Percentiles rank a stretch among this genome's conserved stretches.
Conservation (phyloP, 2,329 filamentous ascomycete genomes). For the Cadophora sp. region DNA sequence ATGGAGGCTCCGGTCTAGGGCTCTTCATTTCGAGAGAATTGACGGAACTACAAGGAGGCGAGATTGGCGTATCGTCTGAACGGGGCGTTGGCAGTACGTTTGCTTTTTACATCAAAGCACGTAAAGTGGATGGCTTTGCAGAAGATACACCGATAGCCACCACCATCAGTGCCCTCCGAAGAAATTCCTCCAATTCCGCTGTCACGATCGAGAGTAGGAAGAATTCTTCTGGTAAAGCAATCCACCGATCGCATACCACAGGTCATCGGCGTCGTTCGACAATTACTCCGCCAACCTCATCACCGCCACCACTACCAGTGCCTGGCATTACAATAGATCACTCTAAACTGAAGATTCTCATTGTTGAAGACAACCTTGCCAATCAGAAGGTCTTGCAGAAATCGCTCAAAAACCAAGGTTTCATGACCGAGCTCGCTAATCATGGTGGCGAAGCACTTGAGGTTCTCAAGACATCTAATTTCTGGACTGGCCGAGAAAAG, state of each 20-base stretch:
- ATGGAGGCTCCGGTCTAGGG: constrained; percentile 80
- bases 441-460: constrained; percentile 69
- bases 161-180: constrained; percentile 29
- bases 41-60: constrained; percentile 80
- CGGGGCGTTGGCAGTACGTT: constrained; percentile 75
- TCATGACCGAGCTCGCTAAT: constrained; percentile 67
- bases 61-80: constrained; percentile 76
- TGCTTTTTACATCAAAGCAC: constrained; percentile 67
- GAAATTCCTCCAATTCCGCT: constrained; percentile 30
- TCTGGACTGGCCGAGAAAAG: constrained; percentile 54
- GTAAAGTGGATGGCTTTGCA: constrained; percentile 29
- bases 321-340: constrained; percentile 28
- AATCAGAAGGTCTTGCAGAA: constrained; percentile 70
- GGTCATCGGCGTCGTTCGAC: constrained; percentile 19
- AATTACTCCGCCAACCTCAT: constrained; percentile 10
- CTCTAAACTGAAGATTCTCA: constrained; percentile 57
- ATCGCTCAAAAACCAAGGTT: constrained; percentile 65
- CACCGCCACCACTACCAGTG: constrained; percentile 16
- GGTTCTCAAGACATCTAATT: constrained; percentile 60
- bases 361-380: constrained; percentile 72
- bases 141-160: constrained; percentile 39
- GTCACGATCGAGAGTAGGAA: constrained; percentile 35
- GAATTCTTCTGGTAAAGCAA: constrained; percentile 32
- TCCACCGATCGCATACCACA: constrained; percentile 32
- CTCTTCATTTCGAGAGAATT: constrained; percentile 81